A percentile compares a stretch with the other conserved stretches of the same genome.
Conservation (phyloP, 192 early-diverging fungal genomes). For the Backusella macrospora region DNA sequence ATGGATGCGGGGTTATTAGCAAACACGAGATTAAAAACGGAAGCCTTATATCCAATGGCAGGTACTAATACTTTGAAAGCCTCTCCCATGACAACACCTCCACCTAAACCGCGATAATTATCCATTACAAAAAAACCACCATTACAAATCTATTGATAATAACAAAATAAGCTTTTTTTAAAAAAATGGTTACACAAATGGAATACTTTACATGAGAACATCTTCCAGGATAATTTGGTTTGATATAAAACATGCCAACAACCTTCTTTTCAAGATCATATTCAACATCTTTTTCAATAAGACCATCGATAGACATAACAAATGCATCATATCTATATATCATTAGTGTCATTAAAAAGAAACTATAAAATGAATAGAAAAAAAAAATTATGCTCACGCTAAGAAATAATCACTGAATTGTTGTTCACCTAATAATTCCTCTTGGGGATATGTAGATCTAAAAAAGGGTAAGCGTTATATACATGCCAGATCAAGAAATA, state of each 20-base stretch:
- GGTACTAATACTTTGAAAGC: slow-evolving; percentile 67
- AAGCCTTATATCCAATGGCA: slow-evolving; percentile 68
- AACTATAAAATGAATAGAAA: background rate
- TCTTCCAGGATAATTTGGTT: slow-evolving; percentile 81
- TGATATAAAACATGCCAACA: slow-evolving; percentile 75
- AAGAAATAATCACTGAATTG: slow-evolving; percentile 60
- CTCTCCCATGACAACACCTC: slow-evolving; percentile 63
- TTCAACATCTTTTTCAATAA: slow-evolving; percentile 31
- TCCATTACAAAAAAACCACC: slow-evolving; percentile 69
- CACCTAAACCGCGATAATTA: slow-evolving; percentile 52
- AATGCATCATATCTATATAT: slow-evolving; percentile 51
- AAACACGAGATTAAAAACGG: slow-evolving; percentile 84
- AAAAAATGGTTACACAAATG: background rate
- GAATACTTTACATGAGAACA: slow-evolving; percentile 46
- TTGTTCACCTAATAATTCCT: slow-evolving; percentile 41
- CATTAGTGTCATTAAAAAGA: background rate
- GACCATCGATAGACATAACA: slow-evolving; percentile 44
- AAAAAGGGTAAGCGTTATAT: background rate
- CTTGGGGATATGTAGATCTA: slow-evolving; percentile 73
- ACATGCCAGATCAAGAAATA: background rate
- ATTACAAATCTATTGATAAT: slow-evolving; percentile 64
- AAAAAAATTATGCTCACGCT: slow-evolving; percentile 17
- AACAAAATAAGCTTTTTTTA: slow-evolving; percentile 3
- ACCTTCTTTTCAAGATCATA: slow-evolving; percentile 49
- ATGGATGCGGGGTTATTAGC: slow-evolving; percentile 67